Percentiles rank a stretch among this genome's conserved stretches.
These are phyloP conservation scores for Sporothrix phasma DNA, from an alignment of 2,329 filamentous ascomycete genomes.

Conservation along the genomic window DNA sequence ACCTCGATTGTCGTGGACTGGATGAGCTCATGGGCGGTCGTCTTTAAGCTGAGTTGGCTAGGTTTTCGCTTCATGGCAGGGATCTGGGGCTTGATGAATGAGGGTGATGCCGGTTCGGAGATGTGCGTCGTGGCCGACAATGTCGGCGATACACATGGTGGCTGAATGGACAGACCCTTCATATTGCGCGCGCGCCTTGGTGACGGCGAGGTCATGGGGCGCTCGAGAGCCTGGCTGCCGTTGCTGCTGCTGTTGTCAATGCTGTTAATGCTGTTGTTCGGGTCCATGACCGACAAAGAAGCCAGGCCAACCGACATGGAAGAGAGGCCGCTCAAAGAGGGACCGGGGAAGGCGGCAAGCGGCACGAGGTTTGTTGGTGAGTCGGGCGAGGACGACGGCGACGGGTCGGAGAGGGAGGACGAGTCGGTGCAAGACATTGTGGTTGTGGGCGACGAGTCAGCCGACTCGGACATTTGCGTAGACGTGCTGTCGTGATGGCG, in stretches of 20 bases:
- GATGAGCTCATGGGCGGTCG: constrained; percentile 49
- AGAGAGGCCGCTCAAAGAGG: constrained; percentile 41
- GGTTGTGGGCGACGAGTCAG: constrained; percentile 89
- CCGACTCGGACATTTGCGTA: constrained; percentile 69
- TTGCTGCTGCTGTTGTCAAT: neutral
- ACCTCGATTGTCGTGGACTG: constrained; percentile 42
- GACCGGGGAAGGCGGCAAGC: constrained; percentile 56
- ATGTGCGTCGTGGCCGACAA: constrained; percentile 35
- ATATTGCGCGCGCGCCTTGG: constrained; percentile 69
- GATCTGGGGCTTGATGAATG: constrained; percentile 71
- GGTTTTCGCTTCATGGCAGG: constrained; percentile 63
- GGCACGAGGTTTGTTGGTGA: constrained; percentile 70
- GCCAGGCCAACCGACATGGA: constrained; percentile 30
- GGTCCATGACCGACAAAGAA: constrained; percentile 33
- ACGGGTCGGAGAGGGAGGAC: constrained; percentile 79
- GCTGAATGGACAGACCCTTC: constrained; percentile 74
- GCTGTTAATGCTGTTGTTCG: constrained; percentile 9
- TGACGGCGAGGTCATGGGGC: constrained; percentile 58
- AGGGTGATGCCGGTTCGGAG: constrained; percentile 61
- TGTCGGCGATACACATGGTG: constrained; percentile 40
- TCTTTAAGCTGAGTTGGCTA: constrained; percentile 69
- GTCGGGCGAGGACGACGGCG: constrained; percentile 84
- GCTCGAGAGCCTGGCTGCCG: constrained; percentile 26
- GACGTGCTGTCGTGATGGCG: constrained; percentile 70
- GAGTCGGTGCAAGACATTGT: constrained; percentile 90